These are phyloP conservation scores for Chimonanthus salicifolius DNA, from an alignment of 164 flowering plant genomes.

Conservation along the genomic window DNA sequence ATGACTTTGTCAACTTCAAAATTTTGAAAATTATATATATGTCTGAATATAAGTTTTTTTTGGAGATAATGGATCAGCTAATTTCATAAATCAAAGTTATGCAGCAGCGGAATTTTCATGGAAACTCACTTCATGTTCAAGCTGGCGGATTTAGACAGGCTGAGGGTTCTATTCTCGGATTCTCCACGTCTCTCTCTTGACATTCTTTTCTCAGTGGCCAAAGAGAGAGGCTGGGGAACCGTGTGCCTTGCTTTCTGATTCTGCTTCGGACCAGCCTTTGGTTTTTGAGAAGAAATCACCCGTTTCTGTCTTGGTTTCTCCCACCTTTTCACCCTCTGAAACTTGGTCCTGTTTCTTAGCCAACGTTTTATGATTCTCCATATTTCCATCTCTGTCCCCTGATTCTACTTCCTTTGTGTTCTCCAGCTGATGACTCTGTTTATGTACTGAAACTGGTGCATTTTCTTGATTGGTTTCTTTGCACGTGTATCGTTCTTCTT, in stretches of 20 bases:
- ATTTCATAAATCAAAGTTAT: background rate
- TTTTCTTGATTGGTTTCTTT: background rate
- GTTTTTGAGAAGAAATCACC: constrained; percentile 2
- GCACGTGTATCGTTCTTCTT: background rate
- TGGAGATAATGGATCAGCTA: background rate
- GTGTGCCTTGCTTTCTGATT: constrained; percentile 12
- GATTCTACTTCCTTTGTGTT: background rate
- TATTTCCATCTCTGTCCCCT: background rate
- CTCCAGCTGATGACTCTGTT: background rate
- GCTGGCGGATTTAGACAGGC: constrained; percentile 12
- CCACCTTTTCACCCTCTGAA: background rate
- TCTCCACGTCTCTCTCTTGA: constrained; percentile 10
- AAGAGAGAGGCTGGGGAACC: constrained; percentile 21
- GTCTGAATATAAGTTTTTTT: too few relatives aligned
- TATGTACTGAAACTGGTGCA: background rate
- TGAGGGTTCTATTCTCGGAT: background rate
- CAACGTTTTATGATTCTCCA: background rate
- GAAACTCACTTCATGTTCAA: constrained; percentile 15
- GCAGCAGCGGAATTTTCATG: background rate
- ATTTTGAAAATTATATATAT: too few relatives aligned
- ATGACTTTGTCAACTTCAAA: too few relatives aligned
- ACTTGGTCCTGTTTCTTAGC: too few relatives aligned
- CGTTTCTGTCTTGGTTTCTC: background rate
- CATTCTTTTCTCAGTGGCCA: constrained; percentile 24
- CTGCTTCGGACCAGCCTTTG: constrained; percentile 10